Evolutionary conservation across 495 filamentous ascomycete species (phyloP).

Genomic region (Parachaetomium inaequale): DNA sequence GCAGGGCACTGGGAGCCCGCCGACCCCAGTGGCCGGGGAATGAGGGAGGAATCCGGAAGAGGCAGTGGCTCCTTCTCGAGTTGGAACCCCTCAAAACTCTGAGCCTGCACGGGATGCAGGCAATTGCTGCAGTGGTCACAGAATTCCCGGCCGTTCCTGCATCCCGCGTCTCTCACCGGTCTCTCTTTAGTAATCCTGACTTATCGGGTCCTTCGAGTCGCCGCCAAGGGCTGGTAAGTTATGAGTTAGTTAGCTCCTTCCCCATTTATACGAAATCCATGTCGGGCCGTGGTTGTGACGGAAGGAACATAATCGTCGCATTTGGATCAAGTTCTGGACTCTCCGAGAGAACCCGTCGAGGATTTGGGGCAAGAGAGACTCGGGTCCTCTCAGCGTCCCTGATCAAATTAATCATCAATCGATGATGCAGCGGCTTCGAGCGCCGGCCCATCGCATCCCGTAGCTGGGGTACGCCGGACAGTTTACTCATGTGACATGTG

Average conservation of each 20-base stretch:
- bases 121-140: too few relatives aligned
- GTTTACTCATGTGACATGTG: not conserved
- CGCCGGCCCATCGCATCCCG: too few relatives aligned
- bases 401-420: too few relatives aligned
- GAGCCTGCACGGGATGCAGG: not conserved
- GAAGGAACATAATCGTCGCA: not conserved
- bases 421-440: too few relatives aligned
- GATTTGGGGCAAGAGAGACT: too few relatives aligned
- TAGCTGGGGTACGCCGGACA: not conserved
- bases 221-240: not conserved
- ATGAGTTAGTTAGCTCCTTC: not conserved
- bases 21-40: not conserved
- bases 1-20: not conserved
- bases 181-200: not conserved
- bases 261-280: not conserved
- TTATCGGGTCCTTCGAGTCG: not conserved
- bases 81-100: not conserved
- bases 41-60: not conserved
- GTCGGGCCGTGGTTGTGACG: not conserved
- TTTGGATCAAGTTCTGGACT: too few relatives aligned
- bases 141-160: constrained; percentile 4
- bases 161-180: constrained; percentile 10
- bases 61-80: constrained; percentile 1
- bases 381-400: too few relatives aligned
- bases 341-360: too few relatives aligned